Base-by-base conservation (phyloP, 768 basidiomycete species). In the Amanita subjunquillea region DNA sequence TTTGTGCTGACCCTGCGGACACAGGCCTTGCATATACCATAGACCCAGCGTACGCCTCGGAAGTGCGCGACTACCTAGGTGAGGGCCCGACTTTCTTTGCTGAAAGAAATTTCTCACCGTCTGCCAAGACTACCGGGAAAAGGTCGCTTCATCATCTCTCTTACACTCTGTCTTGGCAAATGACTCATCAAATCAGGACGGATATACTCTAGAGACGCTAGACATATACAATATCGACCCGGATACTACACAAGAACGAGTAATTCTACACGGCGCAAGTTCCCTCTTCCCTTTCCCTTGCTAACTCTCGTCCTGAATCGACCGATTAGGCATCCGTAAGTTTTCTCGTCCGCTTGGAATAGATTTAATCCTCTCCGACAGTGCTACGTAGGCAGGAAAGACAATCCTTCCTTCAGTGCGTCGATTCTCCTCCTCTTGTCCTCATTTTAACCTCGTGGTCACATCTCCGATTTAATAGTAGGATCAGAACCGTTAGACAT, bases 321-420 rank as follows among this genome's bases (percentile, higher is more conserved):
- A 13, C 10, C 4, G 34, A 34, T 10, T 45, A 84, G 80, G 78
- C 79, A 56, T 75, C 68, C 57, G 81, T 82, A 59, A 43, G 78
- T 69, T 22, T 13, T 7, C 23, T 20, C 8, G 5, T 34, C 25
- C 22, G 8, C 34, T 4, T 13, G 5, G 17, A 9, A 30, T n/a
- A 20, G 8, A 46, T 12, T 23, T 23, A 7, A 40, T 4, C n/a
- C 15, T 40, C 20, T 6, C 17, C 17, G 38, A 9, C 37, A 90
- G 81, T 87, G 91, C 54, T 97, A 95, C 62, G 89, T 96, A 6
- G 94, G 92, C 3, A 77, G 81, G 40, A 80, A 81, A 10, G 83
- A 90, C 56, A 96, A 95, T 57, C 89, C 91, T 0, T 91, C 90
- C 0, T 96, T 97, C 64, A 74, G 92, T 94, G 57, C 48, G 80